These are phyloP conservation scores for Fusarium sp. DNA, from an alignment of 2,329 filamentous ascomycete species.

Conservation along the genomic window DNA sequence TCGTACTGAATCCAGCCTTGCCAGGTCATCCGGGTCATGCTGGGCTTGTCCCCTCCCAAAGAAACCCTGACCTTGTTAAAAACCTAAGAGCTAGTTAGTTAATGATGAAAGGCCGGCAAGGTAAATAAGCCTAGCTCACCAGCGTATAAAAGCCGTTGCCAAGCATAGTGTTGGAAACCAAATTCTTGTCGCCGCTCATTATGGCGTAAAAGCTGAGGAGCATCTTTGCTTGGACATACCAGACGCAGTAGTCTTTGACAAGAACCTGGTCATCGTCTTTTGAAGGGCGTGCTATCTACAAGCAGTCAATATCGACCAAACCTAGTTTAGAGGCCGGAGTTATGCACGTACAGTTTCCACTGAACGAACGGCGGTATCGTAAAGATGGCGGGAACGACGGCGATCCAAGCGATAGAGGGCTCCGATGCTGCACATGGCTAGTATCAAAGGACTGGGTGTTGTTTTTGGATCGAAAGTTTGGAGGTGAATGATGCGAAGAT, in stretches of 20 bases:
- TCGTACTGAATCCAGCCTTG: constrained; percentile 21
- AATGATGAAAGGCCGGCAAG: not conserved
- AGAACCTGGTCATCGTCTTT: not conserved
- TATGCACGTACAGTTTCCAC: constrained; percentile 1
- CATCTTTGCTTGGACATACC: constrained; percentile 24
- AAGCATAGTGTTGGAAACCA: constrained; percentile 15
- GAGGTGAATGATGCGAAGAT: constrained; percentile 30
- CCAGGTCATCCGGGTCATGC: constrained; percentile 14
- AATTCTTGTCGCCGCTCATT: constrained; percentile 24
- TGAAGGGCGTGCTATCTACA: not conserved
- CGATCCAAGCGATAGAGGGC: constrained; percentile 31
- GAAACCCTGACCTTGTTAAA: not conserved
- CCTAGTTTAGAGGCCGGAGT: not conserved
- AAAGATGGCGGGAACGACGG: constrained; percentile 7
- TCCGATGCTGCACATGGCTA: constrained; percentile 33
- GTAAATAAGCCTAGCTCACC: not conserved
- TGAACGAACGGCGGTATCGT: not conserved
- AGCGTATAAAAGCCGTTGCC: constrained; percentile 27
- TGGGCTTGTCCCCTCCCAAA: not conserved
- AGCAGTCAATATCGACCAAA: not conserved
- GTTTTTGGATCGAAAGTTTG: constrained; percentile 5
- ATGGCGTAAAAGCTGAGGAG: constrained; percentile 31
- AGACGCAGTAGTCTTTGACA: constrained; percentile 20
- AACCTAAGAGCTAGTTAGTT: not conserved
- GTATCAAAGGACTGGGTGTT: constrained; percentile 19